These are phyloP conservation scores for Pseudopithomyces maydicus DNA, from an alignment of 2,329 filamentous ascomycete species.

Conservation along the genomic window DNA sequence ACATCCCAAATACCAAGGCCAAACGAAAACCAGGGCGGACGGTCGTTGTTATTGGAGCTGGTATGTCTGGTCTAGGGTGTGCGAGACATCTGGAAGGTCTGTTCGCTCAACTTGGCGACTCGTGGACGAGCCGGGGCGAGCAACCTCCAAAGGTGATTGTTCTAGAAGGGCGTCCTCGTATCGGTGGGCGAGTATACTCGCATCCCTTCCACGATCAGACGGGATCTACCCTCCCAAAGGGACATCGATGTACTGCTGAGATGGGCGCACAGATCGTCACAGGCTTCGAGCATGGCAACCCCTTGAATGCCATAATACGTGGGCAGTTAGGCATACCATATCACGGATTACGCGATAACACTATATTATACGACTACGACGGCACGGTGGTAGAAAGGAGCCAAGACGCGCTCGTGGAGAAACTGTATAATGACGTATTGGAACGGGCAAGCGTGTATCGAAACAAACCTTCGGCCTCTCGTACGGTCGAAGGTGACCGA, in stretches of 20 bases:
- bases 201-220: slow-evolving; percentile 68
- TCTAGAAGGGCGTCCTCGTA: slow-evolving; percentile 82
- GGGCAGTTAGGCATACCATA: slow-evolving; percentile 88
- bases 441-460: slow-evolving; percentile 92
- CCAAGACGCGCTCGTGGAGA: slow-evolving; percentile 83
- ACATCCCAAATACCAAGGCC: slow-evolving; percentile 42
- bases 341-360: slow-evolving; percentile 77
- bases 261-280: slow-evolving; percentile 99
- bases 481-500: slow-evolving; percentile 80
- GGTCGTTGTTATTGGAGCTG: slow-evolving; percentile 86
- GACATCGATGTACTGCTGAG: slow-evolving; percentile 79
- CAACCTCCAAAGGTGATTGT: slow-evolving; percentile 75
- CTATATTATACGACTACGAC: slow-evolving; percentile 86
- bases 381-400: slow-evolving; percentile 77
- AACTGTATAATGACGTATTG: slow-evolving; percentile 91
- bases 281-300: slow-evolving; percentile 94
- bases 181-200: slow-evolving; percentile 94
- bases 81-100: slow-evolving; percentile 89
- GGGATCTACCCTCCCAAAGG: slow-evolving; percentile 55
- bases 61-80: slow-evolving; percentile 91
- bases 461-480: slow-evolving; percentile 71
- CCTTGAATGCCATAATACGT: slow-evolving; percentile 86
- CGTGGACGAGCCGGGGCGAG: slow-evolving; percentile 68
- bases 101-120: slow-evolving; percentile 76
- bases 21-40: slow-evolving; percentile 66